Evolutionary conservation across 305 asterid genomes (phyloP), one percentile per base, ranked within the genome.

Genomic region (Fraxinus paxiana): DNA sequence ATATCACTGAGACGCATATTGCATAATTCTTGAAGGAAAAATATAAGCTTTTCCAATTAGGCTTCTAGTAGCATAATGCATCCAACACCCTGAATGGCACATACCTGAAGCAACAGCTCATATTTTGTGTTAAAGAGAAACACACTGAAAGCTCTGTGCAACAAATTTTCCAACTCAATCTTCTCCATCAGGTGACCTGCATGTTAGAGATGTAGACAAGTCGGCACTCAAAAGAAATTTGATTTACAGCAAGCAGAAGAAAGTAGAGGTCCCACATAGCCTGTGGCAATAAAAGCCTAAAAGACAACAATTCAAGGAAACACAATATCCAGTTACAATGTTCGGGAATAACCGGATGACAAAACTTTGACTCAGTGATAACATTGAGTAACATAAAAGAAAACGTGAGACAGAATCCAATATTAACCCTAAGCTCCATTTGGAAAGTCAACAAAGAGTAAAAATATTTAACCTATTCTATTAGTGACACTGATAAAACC

Each of bases 71-170:
- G 43, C 80, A 34, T 10, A 74, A 77, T 4, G 75, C 38, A 67
- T 67, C 73, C 31, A 80, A 70, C 75, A 77, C 38, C 77, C 73
- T 48, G 54, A 79, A 61, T 5, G 46, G 80, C 61, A 79, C 77
- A 75, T 87, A 94, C 97, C 95, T 92, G 98, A 84, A 94, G 97
- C 86, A 94, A 90, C 71, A 94, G 79, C 89, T 96, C 99, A 70
- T 87, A 88, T 79, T 94, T 94, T 6, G 98, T 92, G 92, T 96
- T 96, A 78, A 96, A 96, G 77, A 96, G 85, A 84, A 96, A 96
- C 75, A 96, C 97, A 73, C 99, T 96, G 90, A 96, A 96, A 86
- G 99, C 99, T 88, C 99, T 91, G 77, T 96, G 99, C 72, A 96
- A 85, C 89, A 92, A 75, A 80, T 96, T 94, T 83, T 88, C 89